Evolutionary conservation across 495 filamentous ascomycete species (phyloP).

Genomic region (Penicillium cosmopolitanum): DNA sequence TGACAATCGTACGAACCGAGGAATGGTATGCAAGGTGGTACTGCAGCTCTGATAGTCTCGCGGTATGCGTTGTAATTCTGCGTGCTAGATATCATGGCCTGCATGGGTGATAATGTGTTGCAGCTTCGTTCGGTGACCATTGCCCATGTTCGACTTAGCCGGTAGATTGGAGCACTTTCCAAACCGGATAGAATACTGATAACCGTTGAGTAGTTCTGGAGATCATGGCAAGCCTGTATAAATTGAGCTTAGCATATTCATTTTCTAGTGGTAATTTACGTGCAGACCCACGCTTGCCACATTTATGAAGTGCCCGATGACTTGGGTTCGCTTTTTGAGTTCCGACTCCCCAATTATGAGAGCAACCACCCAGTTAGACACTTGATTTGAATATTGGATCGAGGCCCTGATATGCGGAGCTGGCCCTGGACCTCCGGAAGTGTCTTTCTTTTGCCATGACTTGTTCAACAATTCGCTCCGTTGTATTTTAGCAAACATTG

Average conservation of each 20-base stretch:
- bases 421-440: slow-evolving; percentile 70
- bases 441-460: slow-evolving; percentile 83
- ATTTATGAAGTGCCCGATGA: slow-evolving; percentile 90
- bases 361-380: slow-evolving; percentile 95
- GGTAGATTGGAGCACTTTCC: slow-evolving; percentile 84
- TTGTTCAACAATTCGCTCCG: slow-evolving; percentile 88
- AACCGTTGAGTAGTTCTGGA: slow-evolving; percentile 93
- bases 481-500: slow-evolving; percentile 82
- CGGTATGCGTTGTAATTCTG: slow-evolving; percentile 92
- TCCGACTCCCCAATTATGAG: slow-evolving; percentile 89
- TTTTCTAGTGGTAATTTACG: background rate
- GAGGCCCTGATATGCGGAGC: slow-evolving; percentile 86
- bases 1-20: slow-evolving; percentile 65
- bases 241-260: background rate
- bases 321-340: slow-evolving; percentile 85
- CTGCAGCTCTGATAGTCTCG: slow-evolving; percentile 76
- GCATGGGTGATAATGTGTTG: slow-evolving; percentile 74
- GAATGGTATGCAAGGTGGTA: slow-evolving; percentile 93
- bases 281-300: slow-evolving; percentile 72
- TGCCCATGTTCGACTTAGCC: slow-evolving; percentile 84
- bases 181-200: slow-evolving; percentile 93
- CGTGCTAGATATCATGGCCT: slow-evolving; percentile 84
- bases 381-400: slow-evolving; percentile 91
- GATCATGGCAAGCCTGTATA: slow-evolving; percentile 73
- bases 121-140: slow-evolving; percentile 76